Evolutionary conservation across 768 basidiomycete species (phyloP).

Genomic region (Phlebiopsis gigantea): DNA sequence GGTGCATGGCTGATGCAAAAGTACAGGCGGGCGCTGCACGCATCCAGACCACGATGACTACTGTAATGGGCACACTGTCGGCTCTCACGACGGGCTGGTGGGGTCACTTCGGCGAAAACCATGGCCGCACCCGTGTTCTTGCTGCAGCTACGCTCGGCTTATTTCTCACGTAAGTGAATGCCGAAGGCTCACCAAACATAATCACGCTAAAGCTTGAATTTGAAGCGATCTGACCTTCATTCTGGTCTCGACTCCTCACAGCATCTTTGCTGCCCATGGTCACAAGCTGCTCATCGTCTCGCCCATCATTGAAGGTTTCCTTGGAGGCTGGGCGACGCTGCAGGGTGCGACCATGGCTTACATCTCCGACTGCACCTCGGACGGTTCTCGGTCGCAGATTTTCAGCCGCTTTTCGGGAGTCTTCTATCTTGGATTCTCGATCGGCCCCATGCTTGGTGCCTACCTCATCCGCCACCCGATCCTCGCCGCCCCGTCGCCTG

Average conservation of each 20-base stretch:
- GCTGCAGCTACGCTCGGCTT: constrained; percentile 63
- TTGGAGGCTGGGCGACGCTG: constrained; percentile 72
- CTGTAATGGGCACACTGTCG: constrained; percentile 72
- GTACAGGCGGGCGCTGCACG: constrained; percentile 67
- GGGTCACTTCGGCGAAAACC: constrained; percentile 72
- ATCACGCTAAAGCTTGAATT: constrained; percentile 2
- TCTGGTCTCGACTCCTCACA: constrained; percentile 65
- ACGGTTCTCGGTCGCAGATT: constrained; percentile 67
- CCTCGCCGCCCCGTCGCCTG: constrained; percentile 23
- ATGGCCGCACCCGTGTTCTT: constrained; percentile 75
- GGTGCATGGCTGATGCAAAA: constrained; percentile 42
- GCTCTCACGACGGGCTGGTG: constrained; percentile 84
- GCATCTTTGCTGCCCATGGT: constrained; percentile 54
- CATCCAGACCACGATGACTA: constrained; percentile 74
- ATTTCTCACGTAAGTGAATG: constrained; percentile 56
- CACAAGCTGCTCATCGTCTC: constrained; percentile 74
- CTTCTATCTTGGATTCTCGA: constrained; percentile 69
- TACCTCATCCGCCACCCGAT: constrained; percentile 43
- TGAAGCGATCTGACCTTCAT: constrained; percentile 73
- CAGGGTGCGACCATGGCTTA: constrained; percentile 61
- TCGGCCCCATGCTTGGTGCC: constrained; percentile 69
- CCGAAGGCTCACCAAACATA: neutral
- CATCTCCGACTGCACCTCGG: constrained; percentile 77
- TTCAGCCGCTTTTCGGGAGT: constrained; percentile 64
- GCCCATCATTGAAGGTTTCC: constrained; percentile 72